Evolutionary conservation across 495 filamentous ascomycete genomes (phyloP).

Genomic region (Astrothelium subdiscretum): DNA sequence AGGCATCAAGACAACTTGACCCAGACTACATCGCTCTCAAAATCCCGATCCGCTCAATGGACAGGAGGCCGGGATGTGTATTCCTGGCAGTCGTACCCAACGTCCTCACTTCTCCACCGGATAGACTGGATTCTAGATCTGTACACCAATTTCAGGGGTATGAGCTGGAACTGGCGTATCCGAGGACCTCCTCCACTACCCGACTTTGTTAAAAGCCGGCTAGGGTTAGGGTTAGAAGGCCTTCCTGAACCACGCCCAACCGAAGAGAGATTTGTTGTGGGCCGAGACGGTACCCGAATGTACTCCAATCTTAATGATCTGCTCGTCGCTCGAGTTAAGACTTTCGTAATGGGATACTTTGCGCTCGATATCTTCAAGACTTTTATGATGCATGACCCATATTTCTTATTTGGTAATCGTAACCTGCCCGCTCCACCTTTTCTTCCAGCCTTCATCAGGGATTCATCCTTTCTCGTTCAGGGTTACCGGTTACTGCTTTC

Average conservation of each 20-base stretch:
- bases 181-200: slow-evolving; percentile 49
- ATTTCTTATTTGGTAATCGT: slow-evolving; percentile 48
- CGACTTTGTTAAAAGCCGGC: slow-evolving; percentile 32
- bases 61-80: slow-evolving; percentile 9
- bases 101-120: slow-evolving; percentile 42
- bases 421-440: slow-evolving; percentile 34
- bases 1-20: not conserved
- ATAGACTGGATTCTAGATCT: slow-evolving; percentile 63
- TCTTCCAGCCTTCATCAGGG: slow-evolving; percentile 29
- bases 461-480: slow-evolving; percentile 28
- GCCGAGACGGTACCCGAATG: slow-evolving; percentile 17
- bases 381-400: slow-evolving; percentile 58
- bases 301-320: slow-evolving; percentile 33
- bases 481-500: slow-evolving; percentile 41
- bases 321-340: slow-evolving; percentile 35
- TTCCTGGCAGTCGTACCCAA: slow-evolving; percentile 66
- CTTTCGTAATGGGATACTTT: slow-evolving; percentile 45
- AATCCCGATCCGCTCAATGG: not conserved
- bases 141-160: slow-evolving; percentile 55
- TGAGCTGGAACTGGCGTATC: slow-evolving; percentile 69
- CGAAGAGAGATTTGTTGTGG: slow-evolving; percentile 9
- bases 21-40: not conserved
- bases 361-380: slow-evolving; percentile 54
- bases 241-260: slow-evolving; percentile 13
- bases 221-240: no score